Conservation (phyloP, 768 basidiomycete genomes). For the Leucocoprinus birnbaumii region DNA sequence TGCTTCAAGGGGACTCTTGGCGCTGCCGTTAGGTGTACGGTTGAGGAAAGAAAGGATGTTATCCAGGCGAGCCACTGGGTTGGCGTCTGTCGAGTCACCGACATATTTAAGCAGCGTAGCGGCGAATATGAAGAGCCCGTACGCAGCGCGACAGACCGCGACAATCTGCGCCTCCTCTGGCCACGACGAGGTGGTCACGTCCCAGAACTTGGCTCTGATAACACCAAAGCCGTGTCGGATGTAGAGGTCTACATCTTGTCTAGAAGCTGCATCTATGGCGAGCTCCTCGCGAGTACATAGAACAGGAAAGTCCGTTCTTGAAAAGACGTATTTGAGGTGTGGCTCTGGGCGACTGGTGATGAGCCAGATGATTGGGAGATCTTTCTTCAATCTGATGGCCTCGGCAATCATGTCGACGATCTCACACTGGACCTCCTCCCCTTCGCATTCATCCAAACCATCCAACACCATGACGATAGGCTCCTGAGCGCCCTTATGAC, state of each 20-base stretch:
- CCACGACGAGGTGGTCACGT: neutral
- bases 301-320: neutral
- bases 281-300: neutral
- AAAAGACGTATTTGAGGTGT: conserved; percentile 3
- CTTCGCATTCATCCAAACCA: conserved; percentile 1
- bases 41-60: neutral
- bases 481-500: neutral
- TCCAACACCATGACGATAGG: neutral
- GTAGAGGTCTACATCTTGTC: neutral
- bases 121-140: conserved; percentile 7
- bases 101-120: neutral
- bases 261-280: neutral
- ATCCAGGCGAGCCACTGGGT: neutral
- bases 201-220: neutral
- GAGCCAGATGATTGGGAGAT: neutral
- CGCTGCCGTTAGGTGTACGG: neutral
- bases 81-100: neutral
- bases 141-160: neutral
- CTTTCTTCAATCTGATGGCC: neutral
- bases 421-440: neutral
- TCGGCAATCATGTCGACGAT: neutral
- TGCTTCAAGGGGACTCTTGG: neutral
- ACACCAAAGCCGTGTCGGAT: neutral
- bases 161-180: neutral
- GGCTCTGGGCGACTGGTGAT: neutral